Base-by-base conservation (phyloP, 2,329 filamentous ascomycete genomes). In the Fusarium pseudograminearum region DNA sequence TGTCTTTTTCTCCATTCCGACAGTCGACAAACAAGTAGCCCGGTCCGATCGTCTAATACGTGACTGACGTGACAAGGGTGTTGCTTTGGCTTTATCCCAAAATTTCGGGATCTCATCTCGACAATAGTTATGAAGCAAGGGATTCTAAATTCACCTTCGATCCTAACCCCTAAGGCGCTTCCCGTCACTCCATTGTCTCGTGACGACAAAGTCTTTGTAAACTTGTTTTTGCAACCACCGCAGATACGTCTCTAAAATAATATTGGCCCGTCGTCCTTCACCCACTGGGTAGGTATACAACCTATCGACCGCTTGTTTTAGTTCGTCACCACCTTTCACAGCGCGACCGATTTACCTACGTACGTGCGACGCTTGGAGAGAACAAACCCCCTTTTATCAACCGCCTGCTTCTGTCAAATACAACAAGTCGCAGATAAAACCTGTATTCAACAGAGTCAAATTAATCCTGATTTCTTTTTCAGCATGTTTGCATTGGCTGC, bases 401-500 rank as follows among this genome's bases (percentile, higher is more conserved):
- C 31, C 51, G 46, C 55, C 53, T 52, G 60, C 44, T 47, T 59
- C 48, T 51, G 26, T 36, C 48, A 51, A 47, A 41, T 28, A 60
- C 54, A 38, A 47, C 48, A 50, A 47, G 53, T 45, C 16, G 30
- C 54, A 46, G 47, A 44, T 42, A 42, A 44, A 46, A 48, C 31
- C 36, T 61, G 33, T 42, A 41, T 59, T 50, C 31, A 52, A 54
- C 54, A 53, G 50, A 31, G 41, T 54, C 48, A 47, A 55, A 38
- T 59, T 28, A 15, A 24, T 36, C 45, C 31, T 47, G 42, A 40
- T 51, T 28, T 36, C 66, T 45, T 24, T 53, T 64, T 58, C 67
- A 75, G 73, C 73, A 75, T 75, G 73, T 65, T 72, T 50, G 52
- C 34, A 34, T 52, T 58, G 65, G 45, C 48, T 55, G 42, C 46